Conservation (phyloP, 73 alveolate genomes). For the Paraurostyla sp. region DNA sequence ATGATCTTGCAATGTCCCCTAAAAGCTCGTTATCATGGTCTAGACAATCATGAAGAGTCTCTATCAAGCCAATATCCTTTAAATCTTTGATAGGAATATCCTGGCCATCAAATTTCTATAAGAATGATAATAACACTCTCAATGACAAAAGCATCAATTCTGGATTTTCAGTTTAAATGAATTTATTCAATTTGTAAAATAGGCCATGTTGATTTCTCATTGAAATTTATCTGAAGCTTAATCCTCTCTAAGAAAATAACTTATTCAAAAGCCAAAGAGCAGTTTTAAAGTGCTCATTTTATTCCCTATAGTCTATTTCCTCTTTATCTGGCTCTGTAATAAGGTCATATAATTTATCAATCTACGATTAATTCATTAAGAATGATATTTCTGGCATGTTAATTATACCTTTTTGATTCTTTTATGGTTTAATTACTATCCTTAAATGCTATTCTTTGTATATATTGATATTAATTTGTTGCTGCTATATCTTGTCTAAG, state of each 20-base stretch:
- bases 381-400: background rate
- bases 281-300: conserved; percentile 10
- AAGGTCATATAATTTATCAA: conserved; percentile 9
- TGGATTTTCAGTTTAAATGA: conserved; percentile 9
- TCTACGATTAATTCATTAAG: background rate
- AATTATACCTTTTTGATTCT: background rate
- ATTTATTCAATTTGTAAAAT: background rate
- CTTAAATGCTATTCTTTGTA: conserved; percentile 7
- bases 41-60: conserved; percentile 17
- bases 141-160: conserved; percentile 11
- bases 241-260: background rate
- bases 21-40: conserved; percentile 48
- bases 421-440: background rate
- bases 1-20: conserved; percentile 32
- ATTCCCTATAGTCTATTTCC: background rate
- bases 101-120: conserved; percentile 34
- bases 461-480: background rate
- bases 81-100: conserved; percentile 52
- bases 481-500: background rate
- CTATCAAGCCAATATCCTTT: conserved; percentile 47
- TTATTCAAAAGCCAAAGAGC: conserved; percentile 48
- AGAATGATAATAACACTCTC: conserved; percentile 39
- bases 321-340: conserved; percentile 7
- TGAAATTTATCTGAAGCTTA: background rate
- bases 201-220: conserved; percentile 48